Evolutionary conservation across 225 moss, liverwort and hornwort species (phyloP), one percentile per base, ranked within the genome.

Genomic region (Marchantia paleacea): DNA sequence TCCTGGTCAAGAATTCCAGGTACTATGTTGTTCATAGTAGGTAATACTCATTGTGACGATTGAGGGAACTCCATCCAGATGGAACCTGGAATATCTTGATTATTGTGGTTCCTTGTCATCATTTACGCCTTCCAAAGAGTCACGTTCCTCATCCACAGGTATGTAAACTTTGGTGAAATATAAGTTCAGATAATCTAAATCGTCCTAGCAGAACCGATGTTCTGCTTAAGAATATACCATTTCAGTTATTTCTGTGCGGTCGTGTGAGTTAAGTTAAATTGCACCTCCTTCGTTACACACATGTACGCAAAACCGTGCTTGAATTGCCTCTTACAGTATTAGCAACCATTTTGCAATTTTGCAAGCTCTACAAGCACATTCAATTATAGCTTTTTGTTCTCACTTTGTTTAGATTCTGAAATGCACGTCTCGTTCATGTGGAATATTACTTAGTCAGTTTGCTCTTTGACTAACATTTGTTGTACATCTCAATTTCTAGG

Each of bases 1-100:
- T 64, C 89, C 90, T 51, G 94, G 92, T 57, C 83, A 85, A 52
- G 94, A 94, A 87, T 86, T 92, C 78, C 75, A 88, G 86, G 89
- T 87, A 82, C 20, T n/a, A 58, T 67, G 6, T 15, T 12, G 62
- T 16, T 18, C 82, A 49, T 62, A 52, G 16, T 13, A 70, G 29
- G 25, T 80, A 25, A 69, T 55, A 69, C 26, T 49, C 51, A 7
- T 57, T 49, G 63, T 54, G 74, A 54, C 28, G 50, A 53, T 53
- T 7, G 53, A 50, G 52, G 52, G 25, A 9, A 25, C 54, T 75
- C 29, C 52, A 28, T 53, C 70, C 70, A 9, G 48, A 49, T 70
- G 70, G 29, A 66, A 58, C 6, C 48, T 48, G 74, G 74, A 75
- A 53, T 19, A 28, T 22, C 22, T 15, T 61, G 18, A 28, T 55